These are phyloP conservation scores for Onygenales sp. DNA, from an alignment of 2,329 filamentous ascomycete genomes.

Conservation along the genomic window DNA sequence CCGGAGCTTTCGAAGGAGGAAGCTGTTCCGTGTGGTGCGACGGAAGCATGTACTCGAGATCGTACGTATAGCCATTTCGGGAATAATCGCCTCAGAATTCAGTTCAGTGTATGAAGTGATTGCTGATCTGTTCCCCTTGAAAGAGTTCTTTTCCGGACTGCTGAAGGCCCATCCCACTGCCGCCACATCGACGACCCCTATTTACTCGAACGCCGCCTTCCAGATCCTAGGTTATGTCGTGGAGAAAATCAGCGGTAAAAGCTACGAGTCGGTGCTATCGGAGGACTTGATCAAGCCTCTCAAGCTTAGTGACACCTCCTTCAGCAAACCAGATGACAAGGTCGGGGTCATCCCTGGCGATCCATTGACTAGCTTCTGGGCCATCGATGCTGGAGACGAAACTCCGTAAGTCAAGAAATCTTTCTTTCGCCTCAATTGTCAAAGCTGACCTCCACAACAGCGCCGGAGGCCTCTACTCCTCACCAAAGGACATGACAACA, in stretches of 20 bases:
- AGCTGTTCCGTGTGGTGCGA: neutral
- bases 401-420: constrained; percentile 11
- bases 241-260: constrained; percentile 22
- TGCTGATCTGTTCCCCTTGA: neutral
- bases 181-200: constrained; percentile 24
- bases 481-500: constrained; percentile 25
- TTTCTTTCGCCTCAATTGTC: no score
- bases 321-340: constrained; percentile 20
- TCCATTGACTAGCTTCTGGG: constrained; percentile 22
- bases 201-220: constrained; percentile 32
- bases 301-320: constrained; percentile 23
- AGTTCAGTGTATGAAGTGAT: neutral
- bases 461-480: constrained; percentile 16
- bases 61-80: neutral
- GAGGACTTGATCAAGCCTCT: constrained; percentile 23
- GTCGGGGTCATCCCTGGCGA: constrained; percentile 27
- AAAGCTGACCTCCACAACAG: no score
- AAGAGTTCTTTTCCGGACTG: constrained; percentile 23
- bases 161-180: constrained; percentile 21
- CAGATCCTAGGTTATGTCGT: constrained; percentile 29
- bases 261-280: constrained; percentile 22
- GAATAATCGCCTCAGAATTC: neutral
- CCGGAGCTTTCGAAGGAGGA: neutral
- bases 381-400: constrained; percentile 22
- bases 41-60: neutral